Percentiles rank a stretch among this genome's conserved stretches.
Conservation (phyloP, 2,329 filamentous ascomycete genomes). For the Saccharata proteae region DNA sequence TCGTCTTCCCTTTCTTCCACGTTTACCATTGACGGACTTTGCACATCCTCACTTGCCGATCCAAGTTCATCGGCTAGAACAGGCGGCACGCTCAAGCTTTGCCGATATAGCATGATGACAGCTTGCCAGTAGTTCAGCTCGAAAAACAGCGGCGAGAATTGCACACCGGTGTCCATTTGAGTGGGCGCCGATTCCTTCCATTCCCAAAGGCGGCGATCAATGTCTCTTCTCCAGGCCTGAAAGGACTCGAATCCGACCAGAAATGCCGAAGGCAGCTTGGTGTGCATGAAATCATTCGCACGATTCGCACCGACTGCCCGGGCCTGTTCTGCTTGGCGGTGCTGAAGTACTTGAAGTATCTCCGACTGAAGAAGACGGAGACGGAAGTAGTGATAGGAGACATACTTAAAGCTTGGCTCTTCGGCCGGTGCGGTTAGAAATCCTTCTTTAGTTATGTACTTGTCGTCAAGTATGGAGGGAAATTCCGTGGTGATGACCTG, state of each 20-base stretch:
- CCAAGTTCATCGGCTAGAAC: constrained; percentile 69
- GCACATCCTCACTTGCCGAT: constrained; percentile 43
- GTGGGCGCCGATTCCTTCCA: constrained; percentile 80
- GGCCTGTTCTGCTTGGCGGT: constrained; percentile 75
- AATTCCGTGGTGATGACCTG: constrained; percentile 94
- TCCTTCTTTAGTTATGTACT: constrained; percentile 70
- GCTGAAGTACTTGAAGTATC: constrained; percentile 85
- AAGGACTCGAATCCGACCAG: constrained; percentile 75
- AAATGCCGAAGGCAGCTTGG: constrained; percentile 71
- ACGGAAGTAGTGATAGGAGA: constrained; percentile 85
- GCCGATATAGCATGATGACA: constrained; percentile 88
- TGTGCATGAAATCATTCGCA: constrained; percentile 62
- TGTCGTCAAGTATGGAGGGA: constrained; percentile 77
- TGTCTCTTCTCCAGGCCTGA: constrained; percentile 75
- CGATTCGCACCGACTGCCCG: constrained; percentile 52
- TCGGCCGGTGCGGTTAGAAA: constrained; percentile 49
- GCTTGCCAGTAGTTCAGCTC: constrained; percentile 98
- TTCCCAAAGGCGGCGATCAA: constrained; percentile 68
- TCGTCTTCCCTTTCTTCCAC: constrained; percentile 66
- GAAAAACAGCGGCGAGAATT: constrained; percentile 78
- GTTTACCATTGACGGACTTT: constrained; percentile 48
- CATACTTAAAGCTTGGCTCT: constrained; percentile 75
- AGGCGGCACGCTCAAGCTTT: constrained; percentile 75
- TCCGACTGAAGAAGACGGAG: constrained; percentile 83
- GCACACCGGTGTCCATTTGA: constrained; percentile 68